These are phyloP conservation scores for Verticillium alfalfae DNA, from an alignment of 2,329 filamentous ascomycete genomes.

Conservation along the genomic window DNA sequence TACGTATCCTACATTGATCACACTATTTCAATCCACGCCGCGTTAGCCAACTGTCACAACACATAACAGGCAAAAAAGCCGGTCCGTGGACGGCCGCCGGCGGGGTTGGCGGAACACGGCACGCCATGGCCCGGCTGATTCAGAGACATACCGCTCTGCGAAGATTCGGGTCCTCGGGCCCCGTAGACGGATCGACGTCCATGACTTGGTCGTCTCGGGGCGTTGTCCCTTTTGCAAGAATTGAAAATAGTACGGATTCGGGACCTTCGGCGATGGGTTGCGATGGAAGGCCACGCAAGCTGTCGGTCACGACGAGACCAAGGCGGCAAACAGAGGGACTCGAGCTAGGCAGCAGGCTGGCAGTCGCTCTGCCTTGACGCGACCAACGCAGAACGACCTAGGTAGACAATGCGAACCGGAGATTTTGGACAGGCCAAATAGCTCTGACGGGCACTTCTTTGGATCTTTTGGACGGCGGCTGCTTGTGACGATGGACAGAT, in stretches of 20 bases:
- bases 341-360: too few relatives aligned
- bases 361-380: too few relatives aligned
- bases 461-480: neutral
- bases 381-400: too few relatives aligned
- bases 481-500: neutral
- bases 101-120: neutral
- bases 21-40: constrained; percentile 23
- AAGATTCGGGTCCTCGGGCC: constrained; percentile 25
- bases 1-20: constrained; percentile 37
- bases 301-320: too few relatives aligned
- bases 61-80: neutral
- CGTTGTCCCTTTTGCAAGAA: neutral
- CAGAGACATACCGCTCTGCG: constrained; percentile 28
- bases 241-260: too few relatives aligned
- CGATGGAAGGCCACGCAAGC: too few relatives aligned
- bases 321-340: too few relatives aligned
- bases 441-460: neutral
- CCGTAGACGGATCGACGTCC: constrained; percentile 6
- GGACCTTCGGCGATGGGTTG: too few relatives aligned
- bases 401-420: too few relatives aligned
- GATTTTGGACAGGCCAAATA: neutral
- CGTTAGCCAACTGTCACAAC: constrained; percentile 9
- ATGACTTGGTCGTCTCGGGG: neutral
- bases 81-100: neutral
- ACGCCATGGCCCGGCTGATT: neutral